Evolutionary conservation across 1,284 basidiomycete genomes (phyloP), one percentile per base, ranked within the genome.

Genomic region (Rhodotorula sp.): DNA sequence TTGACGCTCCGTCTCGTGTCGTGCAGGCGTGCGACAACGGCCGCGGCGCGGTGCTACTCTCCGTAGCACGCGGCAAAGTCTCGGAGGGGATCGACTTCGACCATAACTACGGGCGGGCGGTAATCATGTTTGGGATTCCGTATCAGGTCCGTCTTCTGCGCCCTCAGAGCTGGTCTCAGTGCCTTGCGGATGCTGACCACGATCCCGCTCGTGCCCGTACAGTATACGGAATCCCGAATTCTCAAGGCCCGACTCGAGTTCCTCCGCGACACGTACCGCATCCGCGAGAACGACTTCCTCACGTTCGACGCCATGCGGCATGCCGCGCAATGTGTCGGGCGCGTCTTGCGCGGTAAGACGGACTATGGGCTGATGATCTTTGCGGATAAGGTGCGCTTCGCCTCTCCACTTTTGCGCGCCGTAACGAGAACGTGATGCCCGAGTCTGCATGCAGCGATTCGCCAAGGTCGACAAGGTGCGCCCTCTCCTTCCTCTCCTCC

Each of bases 61-160:
- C 96, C 34, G 97, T 99, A 57, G 97, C 97, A 32, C 89, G 97
- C 85, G 97, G 97, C 13, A 99, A 99, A 82, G 97, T 99, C 0
- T 99, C 97, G 0, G 97, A 99, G 83, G 97, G 97, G 10, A 99
- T 99, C 80, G 97, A 99, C 88, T 99, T 99, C 80, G 97, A 99
- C 82, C 97, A 99, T 77, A 96, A 97, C 81, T 99, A 99, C 81
- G 97, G 97, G 13, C 88, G 97, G 66, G 97, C 97, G 76, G 97
- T 99, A 80, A 94, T 99, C 82, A 99, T 99, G 97, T 99, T 99
- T 83, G 97, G 94, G 12, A 79, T 80, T 34, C 80, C 80, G 3
- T 80, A 80, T 41, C 78, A 77, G 64, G 92, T 93, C 80, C 69
- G 87, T 80, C 29, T 22, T 13, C 27, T 19, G 7, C 39, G 7